Conservation (phyloP, 352 stramenopile species). For the Globisporangium alternatum region DNA sequence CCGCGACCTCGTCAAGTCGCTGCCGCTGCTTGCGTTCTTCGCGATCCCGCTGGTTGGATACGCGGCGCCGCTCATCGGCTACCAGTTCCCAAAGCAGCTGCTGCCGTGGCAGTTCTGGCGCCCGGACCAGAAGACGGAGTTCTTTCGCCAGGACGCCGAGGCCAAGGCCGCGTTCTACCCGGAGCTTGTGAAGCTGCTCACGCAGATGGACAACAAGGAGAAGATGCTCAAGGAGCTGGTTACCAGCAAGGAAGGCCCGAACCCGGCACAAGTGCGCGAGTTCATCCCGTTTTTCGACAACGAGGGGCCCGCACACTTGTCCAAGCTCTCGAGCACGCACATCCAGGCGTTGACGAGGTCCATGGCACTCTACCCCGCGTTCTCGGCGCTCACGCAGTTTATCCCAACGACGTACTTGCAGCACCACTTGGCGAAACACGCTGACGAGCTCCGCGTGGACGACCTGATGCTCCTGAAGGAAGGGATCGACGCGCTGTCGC, state of each 20-base stretch:
- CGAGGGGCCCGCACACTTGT: conserved; percentile 39
- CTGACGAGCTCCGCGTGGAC: conserved; percentile 65
- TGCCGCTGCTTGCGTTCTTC: conserved; percentile 76
- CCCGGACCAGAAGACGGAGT: conserved; percentile 79
- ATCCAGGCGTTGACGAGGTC: conserved; percentile 54
- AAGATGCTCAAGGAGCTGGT: conserved; percentile 50
- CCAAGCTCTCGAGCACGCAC: conserved; percentile 43
- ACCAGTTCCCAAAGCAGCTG: conserved; percentile 83
- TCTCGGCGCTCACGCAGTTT: conserved; percentile 49
- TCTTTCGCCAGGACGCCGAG: conserved; percentile 63
- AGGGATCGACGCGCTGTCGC: conserved; percentile 63
- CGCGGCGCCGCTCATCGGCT: conserved; percentile 69
- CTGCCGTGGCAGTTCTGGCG: conserved; percentile 87
- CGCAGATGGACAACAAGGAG: conserved; percentile 65
- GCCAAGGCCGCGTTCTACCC: conserved; percentile 56
- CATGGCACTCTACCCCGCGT: conserved; percentile 53
- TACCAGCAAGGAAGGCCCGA: conserved; percentile 23
- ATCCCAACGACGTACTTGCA: conserved; percentile 37
- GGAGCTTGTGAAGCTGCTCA: conserved; percentile 49
- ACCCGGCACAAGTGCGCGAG: conserved; percentile 56
- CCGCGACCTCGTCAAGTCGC: conserved; percentile 81
- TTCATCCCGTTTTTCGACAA: conserved; percentile 62
- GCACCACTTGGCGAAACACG: conserved; percentile 48
- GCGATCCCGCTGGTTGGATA: conserved; percentile 70
- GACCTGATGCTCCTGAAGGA: conserved; percentile 69